phyloP scores from a whole-genome alignment of 208 protist species.

The Trypanosoma melophagium region DNA sequence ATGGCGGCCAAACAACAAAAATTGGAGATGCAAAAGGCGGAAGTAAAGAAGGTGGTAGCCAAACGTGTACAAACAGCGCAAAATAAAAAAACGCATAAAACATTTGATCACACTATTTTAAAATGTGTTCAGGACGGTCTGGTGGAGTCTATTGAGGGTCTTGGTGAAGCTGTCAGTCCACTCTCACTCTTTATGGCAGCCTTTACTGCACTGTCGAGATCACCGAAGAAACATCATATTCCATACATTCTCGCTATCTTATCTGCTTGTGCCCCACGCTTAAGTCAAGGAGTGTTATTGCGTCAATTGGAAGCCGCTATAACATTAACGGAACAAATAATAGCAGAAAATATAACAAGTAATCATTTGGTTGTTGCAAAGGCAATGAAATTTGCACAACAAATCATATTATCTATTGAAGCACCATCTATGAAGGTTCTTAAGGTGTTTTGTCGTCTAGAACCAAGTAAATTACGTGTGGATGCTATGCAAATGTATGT shows the following conservation, averaged over 20 bases:
- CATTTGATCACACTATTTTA: slow-evolving; percentile 64
- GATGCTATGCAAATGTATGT: slow-evolving; percentile 72
- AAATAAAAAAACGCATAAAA: slow-evolving; percentile 76
- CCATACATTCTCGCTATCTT: slow-evolving; percentile 83
- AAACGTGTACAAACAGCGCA: slow-evolving; percentile 51
- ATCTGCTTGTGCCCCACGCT: slow-evolving; percentile 63
- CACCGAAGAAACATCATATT: slow-evolving; percentile 70
- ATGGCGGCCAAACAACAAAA: slow-evolving; percentile 57
- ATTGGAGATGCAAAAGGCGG: slow-evolving; percentile 34
- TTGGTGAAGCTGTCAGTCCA: slow-evolving; percentile 64
- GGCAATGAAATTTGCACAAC: slow-evolving; percentile 70
- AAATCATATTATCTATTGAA: slow-evolving; percentile 60
- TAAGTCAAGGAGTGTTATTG: slow-evolving; percentile 69
- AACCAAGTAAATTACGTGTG: slow-evolving; percentile 73
- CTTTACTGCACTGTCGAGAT: slow-evolving; percentile 56
- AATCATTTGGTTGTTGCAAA: slow-evolving; percentile 71
- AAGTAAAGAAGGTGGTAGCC: slow-evolving; percentile 35
- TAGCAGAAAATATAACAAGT: slow-evolving; percentile 61
- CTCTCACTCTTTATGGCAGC: slow-evolving; percentile 83
- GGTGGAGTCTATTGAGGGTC: slow-evolving; percentile 55
- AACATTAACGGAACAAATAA: slow-evolving; percentile 59
- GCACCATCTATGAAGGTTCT: slow-evolving; percentile 48
- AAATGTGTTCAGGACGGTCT: slow-evolving; percentile 76
- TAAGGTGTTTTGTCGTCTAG: slow-evolving; percentile 46
- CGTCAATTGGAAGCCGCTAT: slow-evolving; percentile 52